Base-by-base conservation (phyloP, 441 rosid genomes). In the Syzygium syzygioides region DNA sequence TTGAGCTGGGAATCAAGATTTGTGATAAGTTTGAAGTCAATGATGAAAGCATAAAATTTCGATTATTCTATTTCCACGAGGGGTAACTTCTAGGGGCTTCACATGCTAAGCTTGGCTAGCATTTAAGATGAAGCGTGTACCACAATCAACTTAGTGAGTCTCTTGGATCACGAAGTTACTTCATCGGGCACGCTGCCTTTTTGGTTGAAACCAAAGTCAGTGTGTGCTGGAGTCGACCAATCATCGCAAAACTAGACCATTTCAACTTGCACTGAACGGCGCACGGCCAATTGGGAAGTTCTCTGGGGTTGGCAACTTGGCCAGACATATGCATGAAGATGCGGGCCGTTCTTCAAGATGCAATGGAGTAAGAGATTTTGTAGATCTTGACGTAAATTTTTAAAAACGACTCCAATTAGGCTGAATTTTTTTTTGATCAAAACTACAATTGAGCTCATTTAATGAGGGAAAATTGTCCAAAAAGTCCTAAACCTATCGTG, bases 131-230 rank as follows among this genome's bases (percentile, higher is more conserved):
- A 41, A 71, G n/a, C n/a, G 1, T 23, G 83, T 11, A 45, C n/a
- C 52, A 26, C 8, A 71, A 50, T 71, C 50, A 71, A 37, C 50
- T 6, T 41, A 10, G 83, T 14, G 52, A 71, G 83, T 20, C 83
- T 12, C n/a, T 13, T 20, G n/a, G n/a, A 71, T 71, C 17, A 12
- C n/a, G 7, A 11, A 59, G 26, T 53, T 79, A 79, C 56, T 84
- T 88, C 48, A 32, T 86, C 6, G 86, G 62, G 79, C 30, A n/a
- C 28, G 34, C 88, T 54, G 55, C 88, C 79, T 13, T 13, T 60
- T 89, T 71, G 90, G 37, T 89, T 89, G 89, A 19, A 85, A 30
- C 62, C 52, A 79, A 88, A 90, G 90, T n/a, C 25, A n/a, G 48
- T 45, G 48, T 5, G 48, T 26, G 9, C 3, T 3, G 19, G 13